phyloP scores from a whole-genome alignment of 75 land plant species.

The Pseudotsuga menziesii region DNA sequence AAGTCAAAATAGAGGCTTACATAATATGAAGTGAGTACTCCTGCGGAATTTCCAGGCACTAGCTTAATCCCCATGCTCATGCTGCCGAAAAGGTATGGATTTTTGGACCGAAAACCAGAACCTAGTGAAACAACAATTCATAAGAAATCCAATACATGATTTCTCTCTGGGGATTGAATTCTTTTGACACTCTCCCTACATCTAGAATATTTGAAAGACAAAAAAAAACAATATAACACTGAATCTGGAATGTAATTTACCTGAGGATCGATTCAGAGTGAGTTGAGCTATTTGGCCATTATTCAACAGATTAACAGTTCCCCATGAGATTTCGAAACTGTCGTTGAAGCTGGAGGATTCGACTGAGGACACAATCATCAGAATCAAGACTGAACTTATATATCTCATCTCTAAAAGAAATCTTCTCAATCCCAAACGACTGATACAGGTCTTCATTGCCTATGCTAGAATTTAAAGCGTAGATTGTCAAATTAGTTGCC shows the following conservation, averaged over 20 bases:
- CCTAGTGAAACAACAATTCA: conserved; percentile 19
- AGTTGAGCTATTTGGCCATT: not conserved
- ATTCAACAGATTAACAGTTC: not conserved
- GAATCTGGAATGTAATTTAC: not conserved
- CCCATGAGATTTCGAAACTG: not conserved
- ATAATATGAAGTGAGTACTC: conserved; percentile 54
- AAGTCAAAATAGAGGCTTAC: conserved; percentile 16
- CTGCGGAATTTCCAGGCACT: conserved; percentile 29
- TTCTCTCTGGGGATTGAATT: too few relatives aligned
- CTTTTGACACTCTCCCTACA: too few relatives aligned
- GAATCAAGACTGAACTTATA: too few relatives aligned
- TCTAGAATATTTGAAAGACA: too few relatives aligned
- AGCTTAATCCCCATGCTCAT: conserved; percentile 45
- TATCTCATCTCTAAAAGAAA: too few relatives aligned
- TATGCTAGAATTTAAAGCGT: too few relatives aligned
- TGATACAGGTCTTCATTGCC: too few relatives aligned
- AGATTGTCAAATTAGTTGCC: too few relatives aligned
- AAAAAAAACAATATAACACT: too few relatives aligned
- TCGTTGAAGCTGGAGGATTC: conserved; percentile 5
- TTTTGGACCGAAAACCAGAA: conserved; percentile 48
- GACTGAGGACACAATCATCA: too few relatives aligned
- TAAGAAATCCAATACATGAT: too few relatives aligned
- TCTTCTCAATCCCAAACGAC: too few relatives aligned
- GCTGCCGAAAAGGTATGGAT: conserved; percentile 39
- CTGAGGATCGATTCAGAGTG: not conserved